phyloP scores from a whole-genome alignment of 768 basidiomycete species.

The Plicaturopsis crispa region DNA sequence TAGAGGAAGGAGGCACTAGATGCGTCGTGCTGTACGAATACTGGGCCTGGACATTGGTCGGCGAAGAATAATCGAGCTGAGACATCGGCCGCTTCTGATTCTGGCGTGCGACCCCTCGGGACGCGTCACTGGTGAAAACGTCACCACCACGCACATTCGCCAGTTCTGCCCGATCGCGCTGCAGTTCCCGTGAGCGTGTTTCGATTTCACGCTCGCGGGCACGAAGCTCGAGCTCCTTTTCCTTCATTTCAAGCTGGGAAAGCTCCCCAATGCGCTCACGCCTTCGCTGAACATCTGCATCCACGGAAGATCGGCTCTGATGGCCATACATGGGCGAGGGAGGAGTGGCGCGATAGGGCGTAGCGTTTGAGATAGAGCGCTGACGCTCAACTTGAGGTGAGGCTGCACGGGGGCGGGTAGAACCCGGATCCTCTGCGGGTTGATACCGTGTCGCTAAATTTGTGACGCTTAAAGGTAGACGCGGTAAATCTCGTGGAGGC shows the following conservation, averaged over 20 bases:
- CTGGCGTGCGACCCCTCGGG: slow-evolving; percentile 1
- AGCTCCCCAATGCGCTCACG: slow-evolving; percentile 43
- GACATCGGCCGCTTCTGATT: slow-evolving; percentile 25
- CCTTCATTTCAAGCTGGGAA: slow-evolving; percentile 43
- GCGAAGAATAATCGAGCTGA: slow-evolving; percentile 8
- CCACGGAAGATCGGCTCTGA: too few species aligned
- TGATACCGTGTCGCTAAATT: slow-evolving; percentile 60
- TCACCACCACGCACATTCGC: slow-evolving; percentile 26
- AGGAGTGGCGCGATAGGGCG: background rate
- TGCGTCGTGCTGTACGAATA: slow-evolving; percentile 36
- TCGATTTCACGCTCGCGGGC: slow-evolving; percentile 50
- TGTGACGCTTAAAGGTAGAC: slow-evolving; percentile 54
- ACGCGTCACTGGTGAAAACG: slow-evolving; percentile 11
- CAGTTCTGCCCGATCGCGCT: slow-evolving; percentile 41
- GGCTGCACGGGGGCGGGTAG: slow-evolving; percentile 27
- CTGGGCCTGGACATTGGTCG: slow-evolving; percentile 11
- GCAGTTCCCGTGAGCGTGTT: slow-evolving; percentile 46
- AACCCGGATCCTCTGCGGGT: slow-evolving; percentile 31
- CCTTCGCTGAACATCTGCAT: slow-evolving; percentile 28
- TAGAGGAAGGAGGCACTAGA: slow-evolving; percentile 26
- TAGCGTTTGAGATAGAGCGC: background rate
- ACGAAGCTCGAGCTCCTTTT: slow-evolving; percentile 46
- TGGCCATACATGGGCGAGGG: too few species aligned
- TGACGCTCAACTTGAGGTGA: slow-evolving; percentile 21
- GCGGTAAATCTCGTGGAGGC: slow-evolving; percentile 53